Conservation (phyloP, 2,329 filamentous ascomycete genomes). For the Sporothrix protearum region DNA sequence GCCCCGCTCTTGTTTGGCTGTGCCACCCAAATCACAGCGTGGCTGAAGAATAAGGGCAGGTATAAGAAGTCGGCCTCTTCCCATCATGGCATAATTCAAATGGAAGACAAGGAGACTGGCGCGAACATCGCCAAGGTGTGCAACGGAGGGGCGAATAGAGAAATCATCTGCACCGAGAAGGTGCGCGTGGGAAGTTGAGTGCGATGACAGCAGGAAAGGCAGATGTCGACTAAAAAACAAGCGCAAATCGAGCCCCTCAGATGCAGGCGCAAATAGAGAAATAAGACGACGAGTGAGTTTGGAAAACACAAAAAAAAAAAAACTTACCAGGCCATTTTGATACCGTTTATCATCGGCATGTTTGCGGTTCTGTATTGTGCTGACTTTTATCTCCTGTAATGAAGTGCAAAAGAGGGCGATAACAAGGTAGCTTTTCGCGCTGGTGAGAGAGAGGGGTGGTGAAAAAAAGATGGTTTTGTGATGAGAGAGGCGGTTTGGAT, state of each 20-base stretch:
- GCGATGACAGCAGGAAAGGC: background rate
- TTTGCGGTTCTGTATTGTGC: conserved; percentile 29
- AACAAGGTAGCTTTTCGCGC: background rate
- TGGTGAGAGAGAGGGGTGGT: background rate
- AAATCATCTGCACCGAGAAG: background rate
- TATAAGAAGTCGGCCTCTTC: background rate
- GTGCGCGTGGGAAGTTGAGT: background rate
- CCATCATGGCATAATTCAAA: background rate
- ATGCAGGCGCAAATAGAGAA: conserved; percentile 1
- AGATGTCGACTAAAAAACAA: background rate
- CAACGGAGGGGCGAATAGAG: background rate
- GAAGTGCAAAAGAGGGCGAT: background rate
- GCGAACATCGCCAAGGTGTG: background rate
- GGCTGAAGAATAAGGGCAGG: background rate
- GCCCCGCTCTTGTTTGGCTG: background rate
- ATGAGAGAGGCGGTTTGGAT: background rate
- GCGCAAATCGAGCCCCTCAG: background rate
- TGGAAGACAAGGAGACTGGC: background rate
- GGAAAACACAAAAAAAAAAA: conserved; percentile 25
- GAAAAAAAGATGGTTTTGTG: background rate
- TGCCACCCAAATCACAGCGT: background rate
- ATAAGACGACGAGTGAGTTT: conserved; percentile 14
- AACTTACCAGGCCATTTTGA: conserved; percentile 71
- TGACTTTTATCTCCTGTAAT: background rate
- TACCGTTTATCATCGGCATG: conserved; percentile 67